These are phyloP conservation scores for Apiospora aurea DNA, from an alignment of 2,329 filamentous ascomycete genomes.

Conservation along the genomic window DNA sequence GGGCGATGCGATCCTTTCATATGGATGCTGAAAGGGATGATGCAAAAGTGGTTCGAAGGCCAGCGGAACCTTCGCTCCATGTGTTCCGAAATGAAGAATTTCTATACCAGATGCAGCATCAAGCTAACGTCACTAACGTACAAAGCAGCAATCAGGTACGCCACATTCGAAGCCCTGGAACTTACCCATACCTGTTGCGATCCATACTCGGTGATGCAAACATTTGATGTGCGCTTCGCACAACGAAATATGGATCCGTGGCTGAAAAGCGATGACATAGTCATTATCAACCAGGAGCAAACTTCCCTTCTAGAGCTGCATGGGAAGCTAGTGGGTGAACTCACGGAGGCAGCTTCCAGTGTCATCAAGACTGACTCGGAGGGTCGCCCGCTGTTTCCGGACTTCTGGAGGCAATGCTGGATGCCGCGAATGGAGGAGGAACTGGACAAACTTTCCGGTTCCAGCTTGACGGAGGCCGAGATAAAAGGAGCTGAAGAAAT, in stretches of 20 bases:
- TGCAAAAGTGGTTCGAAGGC: not conserved
- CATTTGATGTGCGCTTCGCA: no score
- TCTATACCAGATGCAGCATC: not conserved
- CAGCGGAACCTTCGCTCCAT: no score
- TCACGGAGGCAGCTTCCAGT: slow-evolving; percentile 8
- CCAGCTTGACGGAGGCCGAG: not conserved
- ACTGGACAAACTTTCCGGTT: slow-evolving; percentile 9
- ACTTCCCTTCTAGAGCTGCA: not conserved
- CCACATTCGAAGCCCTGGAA: not conserved
- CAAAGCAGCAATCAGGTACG: not conserved
- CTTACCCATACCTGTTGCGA: not conserved
- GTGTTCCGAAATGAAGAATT: no score
- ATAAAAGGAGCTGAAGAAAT: slow-evolving; percentile 19
- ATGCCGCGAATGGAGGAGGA: slow-evolving; percentile 6
- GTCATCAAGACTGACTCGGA: slow-evolving; percentile 1
- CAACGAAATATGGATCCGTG: not conserved
- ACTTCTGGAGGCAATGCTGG: slow-evolving; percentile 17
- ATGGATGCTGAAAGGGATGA: slow-evolving; percentile 21
- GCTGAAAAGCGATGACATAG: not conserved
- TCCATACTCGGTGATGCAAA: not conserved
- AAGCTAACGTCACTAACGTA: not conserved
- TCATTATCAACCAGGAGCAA: slow-evolving; percentile 22
- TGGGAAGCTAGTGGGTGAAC: slow-evolving; percentile 17
- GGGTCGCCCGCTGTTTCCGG: not conserved
- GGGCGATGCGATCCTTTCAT: slow-evolving; percentile 21